Evolutionary conservation across 208 protist species (phyloP), one percentile per base, ranked within the genome.

Genomic region (Giardia duodenalis): DNA sequence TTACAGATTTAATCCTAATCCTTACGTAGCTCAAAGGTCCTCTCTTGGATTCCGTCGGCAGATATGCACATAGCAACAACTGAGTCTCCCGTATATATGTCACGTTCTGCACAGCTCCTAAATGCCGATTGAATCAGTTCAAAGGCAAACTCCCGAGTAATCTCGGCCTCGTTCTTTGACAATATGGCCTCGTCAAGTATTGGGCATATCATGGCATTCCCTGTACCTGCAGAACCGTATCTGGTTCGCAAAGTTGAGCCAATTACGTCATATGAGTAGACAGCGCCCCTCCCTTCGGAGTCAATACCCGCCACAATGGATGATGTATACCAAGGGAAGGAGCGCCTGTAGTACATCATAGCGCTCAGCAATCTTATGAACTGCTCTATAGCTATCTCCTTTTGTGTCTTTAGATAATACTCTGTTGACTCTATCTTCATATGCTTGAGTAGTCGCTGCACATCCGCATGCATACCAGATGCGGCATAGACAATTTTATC

Each of bases 241-340:
- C 47, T 43, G 44, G n/a, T 47, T 1, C 1, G 1, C n/a, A 22
- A 19, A 48, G 1, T 48, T 19, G 43, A 91, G 45, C 88, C 88
- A 1, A 91, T 45, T 43, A 45, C 88, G 45, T 91, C 88, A 48
- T 91, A 91, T 30, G 88, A 2, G 88, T 47, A 91, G n/a, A 91
- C 10, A 43, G 2, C 45, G 44, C 43, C 88, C 44, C 44, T 19
- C n/a, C 44, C 44, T n/a, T 91, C 4, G n/a, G n/a, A 0, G 44
- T 91, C 88, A 2, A 91, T n/a, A 2, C 88, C 88, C 45, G 10
- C 88, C n/a, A 91, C 45, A n/a, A 91, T 48, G n/a, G n/a, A 48
- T 42, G 45, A 46, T 42, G 88, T 91, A 48, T 91, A 91, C 88
- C 88, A 91, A 30, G 88, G 88, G 88, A 91, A 91, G 45, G n/a